Evolutionary conservation across 2,329 filamentous ascomycete species (phyloP).

Genomic region (Raffaelea albimanens): DNA sequence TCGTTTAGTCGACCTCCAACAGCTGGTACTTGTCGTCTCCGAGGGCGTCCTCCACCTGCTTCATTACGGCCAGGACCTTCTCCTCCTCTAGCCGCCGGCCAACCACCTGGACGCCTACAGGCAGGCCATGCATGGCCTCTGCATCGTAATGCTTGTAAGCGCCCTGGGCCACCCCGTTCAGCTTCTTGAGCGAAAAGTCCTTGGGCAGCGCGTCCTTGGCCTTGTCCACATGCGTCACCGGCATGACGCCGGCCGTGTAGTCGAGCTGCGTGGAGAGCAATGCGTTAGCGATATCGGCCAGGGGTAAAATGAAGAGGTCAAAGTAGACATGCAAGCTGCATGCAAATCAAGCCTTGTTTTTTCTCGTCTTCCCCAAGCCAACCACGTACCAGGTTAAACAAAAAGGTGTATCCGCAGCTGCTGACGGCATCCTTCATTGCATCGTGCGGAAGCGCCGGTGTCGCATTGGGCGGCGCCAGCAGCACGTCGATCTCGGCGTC

Average conservation of each 20-base stretch:
- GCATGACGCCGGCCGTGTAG: slow-evolving; percentile 74
- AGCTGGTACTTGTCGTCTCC: slow-evolving; percentile 45
- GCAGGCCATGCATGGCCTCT: slow-evolving; percentile 73
- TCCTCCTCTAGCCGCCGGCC: slow-evolving; percentile 76
- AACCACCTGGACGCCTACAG: slow-evolving; percentile 77
- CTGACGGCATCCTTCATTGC: slow-evolving; percentile 80
- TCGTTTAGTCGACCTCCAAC: slow-evolving; percentile 34
- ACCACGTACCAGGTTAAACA: slow-evolving; percentile 70
- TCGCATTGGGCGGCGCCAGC: slow-evolving; percentile 78
- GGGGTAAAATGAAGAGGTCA: neutral
- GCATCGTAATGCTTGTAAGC: slow-evolving; percentile 84
- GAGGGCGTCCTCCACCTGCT: slow-evolving; percentile 65
- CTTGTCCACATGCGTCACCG: slow-evolving; percentile 75
- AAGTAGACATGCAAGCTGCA: too few relatives aligned
- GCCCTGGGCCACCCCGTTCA: slow-evolving; percentile 73
- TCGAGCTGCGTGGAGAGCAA: slow-evolving; percentile 50
- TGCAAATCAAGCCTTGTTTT: too few relatives aligned
- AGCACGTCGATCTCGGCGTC: slow-evolving; percentile 65
- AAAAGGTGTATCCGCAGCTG: slow-evolving; percentile 85
- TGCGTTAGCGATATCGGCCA: slow-evolving; percentile 1
- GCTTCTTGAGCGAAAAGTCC: slow-evolving; percentile 48
- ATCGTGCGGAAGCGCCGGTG: slow-evolving; percentile 76
- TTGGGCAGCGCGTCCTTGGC: slow-evolving; percentile 55
- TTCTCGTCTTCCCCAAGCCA: neutral
- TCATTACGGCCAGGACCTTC: slow-evolving; percentile 76